Conservation (phyloP, 208 protist species). For the Wallacemonas sp. region DNA sequence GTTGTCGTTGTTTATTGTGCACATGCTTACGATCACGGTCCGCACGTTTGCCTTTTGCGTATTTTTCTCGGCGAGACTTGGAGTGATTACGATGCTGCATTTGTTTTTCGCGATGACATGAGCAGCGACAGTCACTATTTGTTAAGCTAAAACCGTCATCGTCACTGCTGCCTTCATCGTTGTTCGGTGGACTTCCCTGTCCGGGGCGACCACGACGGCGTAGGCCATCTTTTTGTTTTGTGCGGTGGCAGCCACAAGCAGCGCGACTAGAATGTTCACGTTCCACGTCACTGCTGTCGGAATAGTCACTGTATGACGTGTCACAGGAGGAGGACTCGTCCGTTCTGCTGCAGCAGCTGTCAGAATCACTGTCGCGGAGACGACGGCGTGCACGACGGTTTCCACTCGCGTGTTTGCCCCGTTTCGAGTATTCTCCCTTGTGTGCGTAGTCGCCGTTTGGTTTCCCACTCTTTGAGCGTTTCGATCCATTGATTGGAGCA, state of each 20-base stretch:
- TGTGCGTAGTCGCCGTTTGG: neutral
- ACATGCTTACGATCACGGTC: neutral
- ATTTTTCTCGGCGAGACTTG: no score
- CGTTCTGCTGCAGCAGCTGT: neutral
- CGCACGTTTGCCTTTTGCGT: neutral
- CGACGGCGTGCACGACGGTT: neutral
- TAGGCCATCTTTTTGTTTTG: no score
- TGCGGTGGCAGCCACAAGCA: no score
- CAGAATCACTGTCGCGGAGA: neutral
- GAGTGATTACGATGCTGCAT: no score
- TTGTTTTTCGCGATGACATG: neutral
- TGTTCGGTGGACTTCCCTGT: no score
- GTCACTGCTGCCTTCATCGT: neutral
- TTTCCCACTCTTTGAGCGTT: neutral
- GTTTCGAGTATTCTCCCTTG: neutral
- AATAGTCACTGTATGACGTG: neutral
- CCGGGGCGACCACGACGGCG: no score
- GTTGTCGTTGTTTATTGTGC: neutral
- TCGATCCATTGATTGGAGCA: no score
- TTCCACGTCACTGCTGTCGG: no score
- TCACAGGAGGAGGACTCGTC: neutral
- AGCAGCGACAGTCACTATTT: conserved; percentile 5
- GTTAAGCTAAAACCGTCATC: neutral
- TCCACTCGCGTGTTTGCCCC: neutral
- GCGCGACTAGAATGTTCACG: no score